A percentile compares a stretch with the other conserved stretches of the same genome.
Conservation (phyloP, 1,139 yeast genomes). For the Hyphopichia pseudoburtonii region DNA sequence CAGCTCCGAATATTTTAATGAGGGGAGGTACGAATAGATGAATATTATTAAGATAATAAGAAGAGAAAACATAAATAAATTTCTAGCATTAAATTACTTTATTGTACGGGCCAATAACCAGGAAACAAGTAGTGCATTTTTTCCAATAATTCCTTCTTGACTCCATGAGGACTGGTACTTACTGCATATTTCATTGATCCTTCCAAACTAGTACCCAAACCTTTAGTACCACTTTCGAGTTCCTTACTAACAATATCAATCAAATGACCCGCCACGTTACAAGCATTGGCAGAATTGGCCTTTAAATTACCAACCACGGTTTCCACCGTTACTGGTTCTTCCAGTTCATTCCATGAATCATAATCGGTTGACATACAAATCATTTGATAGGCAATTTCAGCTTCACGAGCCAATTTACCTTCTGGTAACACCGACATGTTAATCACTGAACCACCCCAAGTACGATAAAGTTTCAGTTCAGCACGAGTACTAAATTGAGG, state of each 20-base stretch:
- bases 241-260: conserved; percentile 66
- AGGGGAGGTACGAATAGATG: too few species aligned
- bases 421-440: conserved; percentile 97
- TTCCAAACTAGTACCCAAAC: conserved; percentile 64
- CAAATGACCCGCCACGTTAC: conserved; percentile 67
- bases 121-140: conserved; percentile 89
- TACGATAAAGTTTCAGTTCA: conserved; percentile 84
- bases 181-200: conserved; percentile 83
- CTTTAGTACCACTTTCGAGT: conserved; percentile 49
- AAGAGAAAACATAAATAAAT: not conserved
- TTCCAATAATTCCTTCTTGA: conserved; percentile 68
- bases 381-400: conserved; percentile 96
- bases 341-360: conserved; percentile 96
- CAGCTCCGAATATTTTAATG: too few species aligned
- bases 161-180: conserved; percentile 75
- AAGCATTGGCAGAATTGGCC: conserved; percentile 88
- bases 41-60: too few species aligned
- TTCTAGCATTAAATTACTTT: conserved; percentile 1
- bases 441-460: conserved; percentile 93
- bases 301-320: conserved; percentile 88
- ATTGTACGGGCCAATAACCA: conserved; percentile 71
- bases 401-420: conserved; percentile 94
- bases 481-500: conserved; percentile 98
- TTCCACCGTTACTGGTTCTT: conserved; percentile 95
- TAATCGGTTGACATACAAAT: conserved; percentile 98